Evolutionary conservation across 192 early-diverging fungal genomes (phyloP).

Genomic region (Chytriomyces hyalinus): DNA sequence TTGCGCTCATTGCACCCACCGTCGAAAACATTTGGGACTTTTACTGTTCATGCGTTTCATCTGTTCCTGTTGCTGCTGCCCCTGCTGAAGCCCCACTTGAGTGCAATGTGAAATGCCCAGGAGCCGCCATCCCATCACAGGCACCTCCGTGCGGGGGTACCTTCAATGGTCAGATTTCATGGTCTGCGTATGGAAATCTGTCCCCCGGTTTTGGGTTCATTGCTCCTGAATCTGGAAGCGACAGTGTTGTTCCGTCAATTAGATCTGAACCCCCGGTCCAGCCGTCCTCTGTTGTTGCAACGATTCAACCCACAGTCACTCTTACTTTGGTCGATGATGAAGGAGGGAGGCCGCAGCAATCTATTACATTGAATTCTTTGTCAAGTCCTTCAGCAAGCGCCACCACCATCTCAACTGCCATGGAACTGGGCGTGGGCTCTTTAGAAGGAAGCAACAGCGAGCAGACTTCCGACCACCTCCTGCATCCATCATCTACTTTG

Average conservation of each 20-base stretch:
- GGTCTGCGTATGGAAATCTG: slow-evolving; percentile 1
- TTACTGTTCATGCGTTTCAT: background rate
- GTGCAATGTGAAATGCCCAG: background rate
- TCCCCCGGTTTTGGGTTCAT: background rate
- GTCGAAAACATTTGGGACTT: background rate
- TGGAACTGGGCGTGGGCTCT: no score
- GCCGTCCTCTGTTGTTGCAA: background rate
- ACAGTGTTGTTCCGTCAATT: background rate
- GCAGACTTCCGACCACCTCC: no score
- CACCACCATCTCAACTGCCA: no score
- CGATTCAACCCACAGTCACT: background rate
- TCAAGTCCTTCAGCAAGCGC: no score
- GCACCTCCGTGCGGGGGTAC: background rate
- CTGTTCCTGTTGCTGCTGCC: background rate
- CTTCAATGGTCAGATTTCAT: background rate
- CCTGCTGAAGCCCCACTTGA: background rate
- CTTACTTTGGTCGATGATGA: background rate
- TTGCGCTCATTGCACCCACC: slow-evolving; percentile 12
- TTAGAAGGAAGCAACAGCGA: no score
- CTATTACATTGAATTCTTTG: background rate
- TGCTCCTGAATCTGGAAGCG: background rate
- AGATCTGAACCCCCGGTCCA: background rate
- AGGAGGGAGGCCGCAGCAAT: background rate
- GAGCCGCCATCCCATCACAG: background rate
- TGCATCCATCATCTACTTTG: no score